Evolutionary conservation across 306 rosid species (phyloP), one percentile per base, ranked within the genome.

Genomic region (Hippophae gyantsensis): DNA sequence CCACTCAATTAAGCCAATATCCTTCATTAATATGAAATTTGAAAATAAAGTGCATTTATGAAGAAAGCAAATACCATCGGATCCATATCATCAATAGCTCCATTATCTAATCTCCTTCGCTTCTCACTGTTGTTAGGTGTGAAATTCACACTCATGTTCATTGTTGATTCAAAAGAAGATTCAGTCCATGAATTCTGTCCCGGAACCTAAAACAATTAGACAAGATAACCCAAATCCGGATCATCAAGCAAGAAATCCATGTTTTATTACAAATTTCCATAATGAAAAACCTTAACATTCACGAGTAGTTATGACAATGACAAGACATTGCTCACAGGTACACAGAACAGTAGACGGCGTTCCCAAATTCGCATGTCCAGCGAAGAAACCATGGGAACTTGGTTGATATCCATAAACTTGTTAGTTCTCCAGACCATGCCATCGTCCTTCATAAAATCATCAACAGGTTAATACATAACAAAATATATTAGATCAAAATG

Each of bases 351-450:
- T 51, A 88, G 49, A 23, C 79, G 80, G 10, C 99, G 90, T 58
- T 92, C 93, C 99, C 99, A 92, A 38, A 85, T 76, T 52, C 53
- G 74, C 71, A 46, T 84, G 49, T 80, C 81, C 3, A 74, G 53
- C 0, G 78, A 70, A 46, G 81, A 68, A 73, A 53, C 72, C 41
- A 76, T 68, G 0, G 93, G 90, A 51, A 63, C 74, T 52, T 85
- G 95, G 60, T 80, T 67, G 57, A 73, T 66, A 62, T 92, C 93
- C 61, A 57, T 73, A 56, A 74, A 92, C 69, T 83, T 92, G 81
- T 86, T 92, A 57, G 96, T 92, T 75, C 95, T 82, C 96, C 99
- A 92, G 38, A 72, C 69, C 10, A 77, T 57, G 9, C 86, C 99
- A 72, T 88, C 38, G 5, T 32, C 90, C 95, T 90, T 74, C 74